Evolutionary conservation across 2,329 filamentous ascomycete genomes (phyloP), one percentile per base, ranked within the genome.

Genomic region (Pseudocercospora cruenta): DNA sequence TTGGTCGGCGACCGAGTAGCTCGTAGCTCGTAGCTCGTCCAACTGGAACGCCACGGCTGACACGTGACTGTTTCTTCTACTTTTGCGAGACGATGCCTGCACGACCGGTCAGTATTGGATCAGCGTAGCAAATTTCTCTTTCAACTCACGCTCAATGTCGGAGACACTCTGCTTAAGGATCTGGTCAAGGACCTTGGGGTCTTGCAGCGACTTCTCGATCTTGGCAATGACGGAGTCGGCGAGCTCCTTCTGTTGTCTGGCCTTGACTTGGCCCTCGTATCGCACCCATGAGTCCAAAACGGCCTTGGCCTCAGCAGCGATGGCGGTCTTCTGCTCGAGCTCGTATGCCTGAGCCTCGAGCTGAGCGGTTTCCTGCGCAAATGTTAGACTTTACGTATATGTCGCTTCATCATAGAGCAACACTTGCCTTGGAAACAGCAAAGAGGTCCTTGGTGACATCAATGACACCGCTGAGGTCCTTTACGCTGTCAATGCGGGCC

Each of bases 221-320:
- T 97, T 99, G 86, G 91, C 89, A 78, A 99, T 98, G 82, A 99
- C 86, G 81, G 85, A 88, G 80, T 96, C 90, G 71, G 95, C 93
- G 73, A 99, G 89, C 87, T 99, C 95, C 83, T 87, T 90, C 88
- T 99, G 95, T 87, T 99, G 93, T 81, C 95, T 91, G 86, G 94
- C 91, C 91, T 98, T 99, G 79, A 99, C 94, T 87, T 98, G 95
- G 76, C 91, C 86, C 86, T 99, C 95, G 83, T 99, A 99, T 80
- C 95, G 91, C 72, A 98, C 94, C 96, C 95, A 99, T 65, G 93
- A 97, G 82, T 99, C 95, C 72, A 99, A 90, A 67, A 98, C 95
- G 69, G 87, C 78, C 90, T 97, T 99, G 78, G 94, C 94, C 87
- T 99, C 95, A 71, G 88, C 85, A 66, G 93, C 93, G 73, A 99